Percentiles rank a stretch among this genome's conserved stretches.
Conservation (phyloP, 306 rosid genomes). For the Mimosa pudica region DNA sequence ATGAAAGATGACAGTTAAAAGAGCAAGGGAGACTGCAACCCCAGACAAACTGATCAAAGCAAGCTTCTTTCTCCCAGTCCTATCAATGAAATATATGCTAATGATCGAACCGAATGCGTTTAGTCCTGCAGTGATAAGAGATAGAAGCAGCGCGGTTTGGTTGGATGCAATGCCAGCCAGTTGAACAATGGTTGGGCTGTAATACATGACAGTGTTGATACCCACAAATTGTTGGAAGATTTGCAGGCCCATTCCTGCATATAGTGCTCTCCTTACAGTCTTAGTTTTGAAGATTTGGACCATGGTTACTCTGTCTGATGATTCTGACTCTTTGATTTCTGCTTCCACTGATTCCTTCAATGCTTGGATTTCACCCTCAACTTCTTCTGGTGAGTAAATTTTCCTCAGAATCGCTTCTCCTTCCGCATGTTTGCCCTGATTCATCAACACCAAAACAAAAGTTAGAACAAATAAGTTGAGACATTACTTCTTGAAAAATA, state of each 20-base stretch:
- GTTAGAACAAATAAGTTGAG: not conserved
- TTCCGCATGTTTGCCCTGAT: conserved; percentile 57
- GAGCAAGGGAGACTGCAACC: conserved; percentile 42
- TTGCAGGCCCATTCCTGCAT: conserved; percentile 65
- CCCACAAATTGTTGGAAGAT: conserved; percentile 67
- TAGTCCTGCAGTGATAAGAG: conserved; percentile 56
- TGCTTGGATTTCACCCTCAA: conserved; percentile 46
- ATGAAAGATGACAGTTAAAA: conserved; percentile 45
- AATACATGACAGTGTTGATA: conserved; percentile 68
- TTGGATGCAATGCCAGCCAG: conserved; percentile 64
- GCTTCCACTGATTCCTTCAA: conserved; percentile 48
- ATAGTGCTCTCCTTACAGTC: conserved; percentile 55
- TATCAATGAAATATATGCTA: conserved; percentile 67
- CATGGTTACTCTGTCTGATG: conserved; percentile 32
- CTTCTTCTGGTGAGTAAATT: conserved; percentile 49
- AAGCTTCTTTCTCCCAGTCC: conserved; percentile 63
- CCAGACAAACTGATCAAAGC: conserved; percentile 54
- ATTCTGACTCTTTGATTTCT: conserved; percentile 36
- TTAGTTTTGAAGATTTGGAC: conserved; percentile 41
- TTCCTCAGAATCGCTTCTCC: conserved; percentile 44
- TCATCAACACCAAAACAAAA: not conserved
- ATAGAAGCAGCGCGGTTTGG: conserved; percentile 58
- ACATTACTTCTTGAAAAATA: not conserved
- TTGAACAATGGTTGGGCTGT: conserved; percentile 67
- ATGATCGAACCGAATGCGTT: conserved; percentile 59